Percentiles rank a stretch among this genome's conserved stretches.
phyloP scores from a whole-genome alignment of 306 rosid species.

The Vicia faba region DNA sequence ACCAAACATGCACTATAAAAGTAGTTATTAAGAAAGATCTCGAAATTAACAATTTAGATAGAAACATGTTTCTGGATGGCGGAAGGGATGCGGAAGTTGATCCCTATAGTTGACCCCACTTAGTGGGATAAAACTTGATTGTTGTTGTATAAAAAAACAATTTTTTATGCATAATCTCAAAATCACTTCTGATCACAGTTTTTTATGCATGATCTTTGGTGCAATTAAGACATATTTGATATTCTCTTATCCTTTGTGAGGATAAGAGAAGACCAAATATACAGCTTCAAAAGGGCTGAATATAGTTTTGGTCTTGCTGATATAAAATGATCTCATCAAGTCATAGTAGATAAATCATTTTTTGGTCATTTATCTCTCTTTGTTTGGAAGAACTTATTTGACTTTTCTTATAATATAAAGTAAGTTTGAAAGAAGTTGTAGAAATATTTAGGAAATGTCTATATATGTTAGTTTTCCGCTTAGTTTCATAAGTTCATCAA shows the following conservation, averaged over 20 bases:
- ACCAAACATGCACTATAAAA: too few species aligned
- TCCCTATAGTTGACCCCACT: too few species aligned
- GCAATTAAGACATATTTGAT: not conserved
- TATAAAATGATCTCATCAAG: not conserved
- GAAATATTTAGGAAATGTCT: not conserved
- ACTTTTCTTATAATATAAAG: not conserved
- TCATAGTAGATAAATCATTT: conserved; percentile 6
- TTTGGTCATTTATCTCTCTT: not conserved
- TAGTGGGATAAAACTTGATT: too few species aligned
- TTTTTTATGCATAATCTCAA: not conserved
- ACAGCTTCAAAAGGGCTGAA: not conserved
- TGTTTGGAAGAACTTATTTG: not conserved
- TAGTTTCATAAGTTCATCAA: not conserved
- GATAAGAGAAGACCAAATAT: conserved; percentile 25
- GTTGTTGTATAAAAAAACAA: too few species aligned
- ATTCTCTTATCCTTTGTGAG: too few species aligned
- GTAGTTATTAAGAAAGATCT: too few species aligned
- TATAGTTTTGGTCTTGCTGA: conserved; percentile 19
- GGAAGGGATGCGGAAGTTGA: too few species aligned
- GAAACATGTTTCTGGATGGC: too few species aligned
- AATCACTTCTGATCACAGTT: not conserved
- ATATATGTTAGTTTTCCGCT: not conserved
- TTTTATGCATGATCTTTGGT: not conserved
- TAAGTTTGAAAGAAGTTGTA: not conserved
- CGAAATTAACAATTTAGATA: too few species aligned